Evolutionary conservation across 768 basidiomycete species (phyloP), one percentile per base, ranked within the genome.

Genomic region (Tephrocybe sp.): DNA sequence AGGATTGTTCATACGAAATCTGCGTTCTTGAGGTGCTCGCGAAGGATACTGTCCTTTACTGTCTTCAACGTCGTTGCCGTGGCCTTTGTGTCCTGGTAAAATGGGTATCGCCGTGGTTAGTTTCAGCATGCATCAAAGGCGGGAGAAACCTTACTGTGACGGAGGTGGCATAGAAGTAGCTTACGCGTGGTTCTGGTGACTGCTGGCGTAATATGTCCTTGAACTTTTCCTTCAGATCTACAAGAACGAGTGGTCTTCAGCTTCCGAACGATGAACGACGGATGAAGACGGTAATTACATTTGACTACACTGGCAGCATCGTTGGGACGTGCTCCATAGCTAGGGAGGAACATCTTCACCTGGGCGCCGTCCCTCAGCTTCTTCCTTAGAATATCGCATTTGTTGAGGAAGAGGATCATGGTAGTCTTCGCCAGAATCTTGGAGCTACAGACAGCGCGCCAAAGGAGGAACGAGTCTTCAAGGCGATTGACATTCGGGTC

Each of bases 341-440:
- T 80, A 1, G 83, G 76, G 19, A 89, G 69, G 60, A 75, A 82
- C 9, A 72, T 71, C 18, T 69, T 76, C 13, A 88, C 76, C 58
- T 64, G 60, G 12, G 77, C 68, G 4, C 55, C 55, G 19, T 16
- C 28, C 24, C 66, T 64, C 24, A 86, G 67, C 47, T 75, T 75
- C 57, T 73, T 62, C 52, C 78, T 69, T 2, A 89, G 67, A 3
- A 89, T 62, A 52, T 90, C 88, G 51, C 79, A 78, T 52, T 90
- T 90, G 63, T 90, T 90, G 48, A 89, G 67, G 65, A 90, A 90
- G 19, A 88, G 73, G 38, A 89, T 79, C 48, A 89, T 73, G 47
- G 81, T 83, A 9, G 81, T 75, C 46, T 76, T 78, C 8, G 75
- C 64, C 6, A 90, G 79, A 1, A 89, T 71, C 56, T 71, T 72